Evolutionary conservation across 495 filamentous ascomycete genomes (phyloP).

Genomic region (Hypoxylon crocopeplum): DNA sequence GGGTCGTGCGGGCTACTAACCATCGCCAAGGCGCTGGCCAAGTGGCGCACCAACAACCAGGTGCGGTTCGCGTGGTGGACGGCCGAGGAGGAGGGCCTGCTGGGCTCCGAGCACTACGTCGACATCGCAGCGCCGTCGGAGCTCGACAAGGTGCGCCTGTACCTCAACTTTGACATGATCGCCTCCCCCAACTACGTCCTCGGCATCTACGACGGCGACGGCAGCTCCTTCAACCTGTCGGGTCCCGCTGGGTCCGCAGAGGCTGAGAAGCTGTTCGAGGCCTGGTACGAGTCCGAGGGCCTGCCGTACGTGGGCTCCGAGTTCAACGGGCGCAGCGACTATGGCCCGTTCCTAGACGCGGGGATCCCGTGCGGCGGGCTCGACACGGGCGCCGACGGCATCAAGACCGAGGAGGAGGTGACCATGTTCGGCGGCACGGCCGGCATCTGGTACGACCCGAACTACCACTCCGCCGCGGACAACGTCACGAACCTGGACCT

Average conservation of each 20-base stretch:
- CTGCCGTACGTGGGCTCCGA: conserved; percentile 56
- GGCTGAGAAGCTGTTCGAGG: conserved; percentile 68
- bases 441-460: conserved; percentile 64
- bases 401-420: conserved; percentile 68
- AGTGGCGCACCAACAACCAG: conserved; percentile 66
- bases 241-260: conserved; percentile 69
- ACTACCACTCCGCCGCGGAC: conserved; percentile 69
- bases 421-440: conserved; percentile 65
- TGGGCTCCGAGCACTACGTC: conserved; percentile 70
- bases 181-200: conserved; percentile 73
- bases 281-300: conserved; percentile 59
- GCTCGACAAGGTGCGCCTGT: conserved; percentile 64
- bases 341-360: conserved; percentile 68
- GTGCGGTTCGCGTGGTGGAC: conserved; percentile 76
- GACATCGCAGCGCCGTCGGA: conserved; percentile 43
- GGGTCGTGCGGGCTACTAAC: conserved; percentile 69
- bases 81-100: conserved; percentile 68
- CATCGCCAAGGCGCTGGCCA: conserved; percentile 64
- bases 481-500: conserved; percentile 64
- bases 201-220: conserved; percentile 76
- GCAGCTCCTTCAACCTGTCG: conserved; percentile 63
- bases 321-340: conserved; percentile 73
- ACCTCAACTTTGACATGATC: conserved; percentile 84
- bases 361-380: conserved; percentile 71
- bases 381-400: conserved; percentile 71